phyloP scores from a whole-genome alignment of 1,284 basidiomycete genomes.

The Marasmius tenuissimus region DNA sequence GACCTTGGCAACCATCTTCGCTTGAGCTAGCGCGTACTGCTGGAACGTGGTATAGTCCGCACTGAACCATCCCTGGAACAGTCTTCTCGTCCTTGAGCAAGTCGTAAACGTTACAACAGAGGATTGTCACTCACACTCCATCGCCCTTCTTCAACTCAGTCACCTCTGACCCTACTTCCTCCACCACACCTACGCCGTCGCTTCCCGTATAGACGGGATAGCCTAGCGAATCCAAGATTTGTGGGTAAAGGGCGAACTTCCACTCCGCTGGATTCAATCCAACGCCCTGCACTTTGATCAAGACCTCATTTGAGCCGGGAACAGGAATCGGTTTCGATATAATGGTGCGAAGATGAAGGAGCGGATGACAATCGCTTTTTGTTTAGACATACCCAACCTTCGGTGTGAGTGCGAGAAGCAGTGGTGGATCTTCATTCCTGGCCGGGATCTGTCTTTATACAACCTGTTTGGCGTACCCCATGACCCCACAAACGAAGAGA shows the following conservation, averaged over 20 bases:
- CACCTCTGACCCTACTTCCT: constrained; percentile 48
- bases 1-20: constrained; percentile 43
- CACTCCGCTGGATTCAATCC: neutral
- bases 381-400: neutral
- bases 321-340: neutral
- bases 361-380: neutral
- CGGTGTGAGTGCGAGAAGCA: no score
- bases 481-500: no score
- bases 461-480: no score
- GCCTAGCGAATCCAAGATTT: neutral
- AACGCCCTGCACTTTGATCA: neutral
- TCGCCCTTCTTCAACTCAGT: constrained; percentile 53
- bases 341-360: neutral
- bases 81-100: constrained; percentile 24
- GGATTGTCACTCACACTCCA: constrained; percentile 44
- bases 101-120: neutral
- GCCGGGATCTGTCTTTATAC: no score
- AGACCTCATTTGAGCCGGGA: neutral
- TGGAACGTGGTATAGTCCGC: constrained; percentile 45
- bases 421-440: no score
- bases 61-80: constrained; percentile 38
- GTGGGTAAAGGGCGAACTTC: neutral
- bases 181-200: neutral
- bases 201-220: neutral
- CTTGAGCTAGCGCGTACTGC: constrained; percentile 43